Evolutionary conservation across 768 basidiomycete species (phyloP).

Genomic region (Russula sp.): DNA sequence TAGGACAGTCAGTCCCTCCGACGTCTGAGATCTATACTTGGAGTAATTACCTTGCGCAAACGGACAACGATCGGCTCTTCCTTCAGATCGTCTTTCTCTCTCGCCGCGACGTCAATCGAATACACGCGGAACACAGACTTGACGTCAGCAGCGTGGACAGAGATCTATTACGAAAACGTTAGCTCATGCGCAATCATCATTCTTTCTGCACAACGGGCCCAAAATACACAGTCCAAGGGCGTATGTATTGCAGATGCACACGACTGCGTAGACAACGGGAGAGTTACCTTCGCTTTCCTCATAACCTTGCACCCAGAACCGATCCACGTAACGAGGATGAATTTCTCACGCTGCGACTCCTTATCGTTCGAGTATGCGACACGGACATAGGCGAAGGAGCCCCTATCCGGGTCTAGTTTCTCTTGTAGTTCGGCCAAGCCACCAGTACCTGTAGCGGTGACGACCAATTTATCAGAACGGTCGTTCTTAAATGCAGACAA

Average conservation of each 20-base stretch:
- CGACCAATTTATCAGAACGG: conserved; percentile 70
- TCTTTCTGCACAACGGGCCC: background rate
- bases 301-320: conserved; percentile 79
- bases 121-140: conserved; percentile 70
- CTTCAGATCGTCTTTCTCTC: conserved; percentile 75
- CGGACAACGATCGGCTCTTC: conserved; percentile 80
- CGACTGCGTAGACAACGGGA: conserved; percentile 24
- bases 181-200: conserved; percentile 16
- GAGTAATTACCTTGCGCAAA: conserved; percentile 65
- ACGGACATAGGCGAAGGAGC: conserved; percentile 79
- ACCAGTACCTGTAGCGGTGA: conserved; percentile 75
- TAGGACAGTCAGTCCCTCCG: conserved; percentile 12
- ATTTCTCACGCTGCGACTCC: conserved; percentile 84
- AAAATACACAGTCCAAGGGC: background rate
- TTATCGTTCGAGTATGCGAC: conserved; percentile 83
- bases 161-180: conserved; percentile 52
- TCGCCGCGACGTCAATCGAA: conserved; percentile 85
- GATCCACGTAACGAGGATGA: conserved; percentile 82
- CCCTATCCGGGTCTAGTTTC: conserved; percentile 63
- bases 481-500: conserved; percentile 42
- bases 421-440: conserved; percentile 74
- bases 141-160: conserved; percentile 86
- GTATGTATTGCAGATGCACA: background rate
- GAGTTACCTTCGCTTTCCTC: conserved; percentile 80
- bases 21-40: conserved; percentile 24